Evolutionary conservation across 305 asterid genomes (phyloP), one percentile per base, ranked within the genome.

Genomic region (Plantago coronopus): DNA sequence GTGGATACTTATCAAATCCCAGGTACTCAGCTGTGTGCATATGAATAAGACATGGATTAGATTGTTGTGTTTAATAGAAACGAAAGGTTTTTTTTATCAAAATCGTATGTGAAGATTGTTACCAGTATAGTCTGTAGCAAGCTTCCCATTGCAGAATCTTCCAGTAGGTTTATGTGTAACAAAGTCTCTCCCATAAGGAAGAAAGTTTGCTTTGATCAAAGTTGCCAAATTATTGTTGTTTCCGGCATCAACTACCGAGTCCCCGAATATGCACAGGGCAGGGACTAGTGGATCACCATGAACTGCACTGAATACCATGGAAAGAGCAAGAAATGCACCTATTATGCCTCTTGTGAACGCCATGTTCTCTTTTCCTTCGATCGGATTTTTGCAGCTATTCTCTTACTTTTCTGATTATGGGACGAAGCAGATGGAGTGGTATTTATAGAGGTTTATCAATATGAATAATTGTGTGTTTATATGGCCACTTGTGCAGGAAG

Each of bases 41-140:
- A 48, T 14, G 47, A 17, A 43, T 14, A 12, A 44, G 13, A 47
- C 38, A 44, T 57, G 60, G 43, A 45, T 42, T 43, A 59, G 38
- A 38, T 38, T 44, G 51, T 42, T 42, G 53, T 57, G 59, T 11
- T 29, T 2, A 5, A 17, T 14, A 14, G 55, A 13, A 2, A 22
- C 13, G 20, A 7, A 43, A 13, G 21, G 17, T 13, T 11, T 8
- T 10, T 3, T 0, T 54, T 31, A 2, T 38, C 20, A 16, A 29
- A 8, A 12, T 38, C 14, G 47, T 20, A 31, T 37, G 37, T 27
- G 17, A 53, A 58, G 21, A 64, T 6, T 38, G 11, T 53, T 83
- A 90, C 97, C 95, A 5, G 85, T 81, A 78, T 75, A 91, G 34
- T 91, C 98, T 0, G 84, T 86, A 66, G 98, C 95, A 27, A 91